Base-by-base conservation (phyloP, 2,329 filamentous ascomycete genomes). In the Neofusicoccum kwambonambiense region DNA sequence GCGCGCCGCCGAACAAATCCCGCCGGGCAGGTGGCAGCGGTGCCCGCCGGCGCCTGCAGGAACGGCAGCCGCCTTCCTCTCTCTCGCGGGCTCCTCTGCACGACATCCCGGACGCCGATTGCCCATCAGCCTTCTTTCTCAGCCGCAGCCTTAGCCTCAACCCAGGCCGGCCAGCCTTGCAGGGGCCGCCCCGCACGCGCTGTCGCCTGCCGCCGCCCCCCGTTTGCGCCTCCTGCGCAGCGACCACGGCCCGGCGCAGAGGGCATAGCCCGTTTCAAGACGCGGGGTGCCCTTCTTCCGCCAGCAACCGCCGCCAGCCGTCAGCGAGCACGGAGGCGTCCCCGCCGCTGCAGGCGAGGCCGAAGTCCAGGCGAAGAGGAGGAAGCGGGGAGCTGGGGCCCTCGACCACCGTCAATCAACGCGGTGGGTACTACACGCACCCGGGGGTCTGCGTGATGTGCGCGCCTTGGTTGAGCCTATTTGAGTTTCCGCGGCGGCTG, bases 261-360 rank as follows among this genome's bases (percentile, higher is more conserved):
- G 22, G 22, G 56, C n/a, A 58, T 47, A 47, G 42, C 41, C 42
- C 41, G 56, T 47, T 60, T 47, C 56, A 44, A 60, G 56, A 60
- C 42, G 41, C 56, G 56, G 56, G 42, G 4, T 11, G 6, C 31
- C 17, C 22, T 22, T 22, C 22, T 22, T 22, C 22, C 22, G 22
- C 22, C 22, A 22, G 22, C 22, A 22, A 39, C 9, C 37, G 11
- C 37, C 9, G 13, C 22, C 22, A 22, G 22, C 22, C 22, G 19
- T 39, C 9, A 9, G 37, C 4, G 12, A 39, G 7, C 7, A 35
- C 54, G 54, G 54, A 45, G 54, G n/a, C 9, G 17, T 31, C 6
- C 51, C 58, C 58, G 58, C 12, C n/a, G 13, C 35, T 39, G 12
- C 12, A 39, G 12, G 35, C 35, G 8, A 39, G 2, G 37, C 37